A percentile compares a stretch with the other conserved stretches of the same genome.
Evolutionary conservation across 495 filamentous ascomycete species (phyloP).

Genomic region (Hypoxylon fragiforme): DNA sequence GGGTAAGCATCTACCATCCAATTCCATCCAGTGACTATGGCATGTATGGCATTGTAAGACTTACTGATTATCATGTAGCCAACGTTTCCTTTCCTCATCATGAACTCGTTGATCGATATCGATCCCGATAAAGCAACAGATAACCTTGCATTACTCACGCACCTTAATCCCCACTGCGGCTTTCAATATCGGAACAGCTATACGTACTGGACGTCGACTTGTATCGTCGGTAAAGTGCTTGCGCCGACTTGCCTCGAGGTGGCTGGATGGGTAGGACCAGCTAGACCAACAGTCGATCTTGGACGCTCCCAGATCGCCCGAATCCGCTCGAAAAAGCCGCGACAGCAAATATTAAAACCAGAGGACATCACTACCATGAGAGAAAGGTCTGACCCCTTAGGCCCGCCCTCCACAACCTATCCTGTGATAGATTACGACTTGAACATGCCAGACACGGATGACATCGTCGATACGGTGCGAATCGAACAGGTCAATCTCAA

Average conservation of each 20-base stretch:
- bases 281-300: conserved; percentile 62
- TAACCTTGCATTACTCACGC: conserved; percentile 61
- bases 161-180: conserved; percentile 64
- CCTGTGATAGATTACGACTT: conserved; percentile 66
- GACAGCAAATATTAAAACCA: conserved; percentile 43
- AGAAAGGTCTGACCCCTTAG: conserved; percentile 66
- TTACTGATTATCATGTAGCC: conserved; percentile 33
- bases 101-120: conserved; percentile 73
- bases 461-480: conserved; percentile 62
- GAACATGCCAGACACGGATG: conserved; percentile 52
- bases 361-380: conserved; percentile 62
- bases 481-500: conserved; percentile 65
- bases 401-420: conserved; percentile 58
- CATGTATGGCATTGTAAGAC: background rate
- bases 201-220: conserved; percentile 71
- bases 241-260: conserved; percentile 72
- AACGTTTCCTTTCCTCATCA: conserved; percentile 70
- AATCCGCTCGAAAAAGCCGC: conserved; percentile 57
- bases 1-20: conserved; percentile 38
- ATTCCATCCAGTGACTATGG: background rate
- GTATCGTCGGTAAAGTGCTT: conserved; percentile 75
- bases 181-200: conserved; percentile 70
- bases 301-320: conserved; percentile 63
- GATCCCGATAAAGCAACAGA: conserved; percentile 62
- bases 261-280: conserved; percentile 71